These are phyloP conservation scores for Coemansia sp. DNA, from an alignment of 192 early-diverging fungal species.

Conservation along the genomic window DNA sequence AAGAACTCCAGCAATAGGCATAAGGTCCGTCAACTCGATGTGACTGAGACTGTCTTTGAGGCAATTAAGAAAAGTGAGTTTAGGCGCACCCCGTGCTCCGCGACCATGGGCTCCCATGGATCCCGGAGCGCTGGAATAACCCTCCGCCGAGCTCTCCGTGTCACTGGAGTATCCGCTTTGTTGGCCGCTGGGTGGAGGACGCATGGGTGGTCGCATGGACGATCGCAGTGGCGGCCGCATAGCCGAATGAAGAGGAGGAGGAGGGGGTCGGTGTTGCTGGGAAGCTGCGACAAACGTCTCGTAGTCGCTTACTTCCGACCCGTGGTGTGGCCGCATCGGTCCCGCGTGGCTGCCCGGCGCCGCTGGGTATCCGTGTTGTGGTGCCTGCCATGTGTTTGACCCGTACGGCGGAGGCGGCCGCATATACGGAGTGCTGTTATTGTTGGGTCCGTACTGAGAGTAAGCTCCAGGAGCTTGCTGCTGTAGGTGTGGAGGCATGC, in stretches of 20 bases:
- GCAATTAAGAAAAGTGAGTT: slow-evolving; percentile 19
- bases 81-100: background rate
- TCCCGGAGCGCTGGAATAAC: too few species aligned
- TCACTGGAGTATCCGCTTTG: slow-evolving; percentile 15
- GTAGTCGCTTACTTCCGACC: slow-evolving; percentile 19
- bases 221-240: slow-evolving; percentile 10
- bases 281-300: slow-evolving; percentile 10
- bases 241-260: slow-evolving; percentile 4
- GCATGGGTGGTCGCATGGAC: background rate
- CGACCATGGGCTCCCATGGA: background rate
- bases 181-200: background rate
- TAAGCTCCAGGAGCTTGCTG: too few species aligned
- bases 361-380: background rate
- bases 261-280: background rate
- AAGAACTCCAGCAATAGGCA: slow-evolving; percentile 28
- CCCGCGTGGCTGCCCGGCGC: slow-evolving; percentile 10
- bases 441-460: background rate
- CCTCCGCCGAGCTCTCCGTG: slow-evolving; percentile 15
- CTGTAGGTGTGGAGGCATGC: slow-evolving; percentile 3
- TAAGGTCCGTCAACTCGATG: slow-evolving; percentile 11
- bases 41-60: slow-evolving; percentile 35
- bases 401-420: slow-evolving; percentile 4
- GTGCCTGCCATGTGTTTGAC: slow-evolving; percentile 3
- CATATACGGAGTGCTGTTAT: slow-evolving; percentile 2
- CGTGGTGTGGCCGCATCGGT: slow-evolving; percentile 9